These are phyloP conservation scores for Lanmaoa pseudosensibilis DNA, from an alignment of 768 basidiomycete species.

Conservation along the genomic window DNA sequence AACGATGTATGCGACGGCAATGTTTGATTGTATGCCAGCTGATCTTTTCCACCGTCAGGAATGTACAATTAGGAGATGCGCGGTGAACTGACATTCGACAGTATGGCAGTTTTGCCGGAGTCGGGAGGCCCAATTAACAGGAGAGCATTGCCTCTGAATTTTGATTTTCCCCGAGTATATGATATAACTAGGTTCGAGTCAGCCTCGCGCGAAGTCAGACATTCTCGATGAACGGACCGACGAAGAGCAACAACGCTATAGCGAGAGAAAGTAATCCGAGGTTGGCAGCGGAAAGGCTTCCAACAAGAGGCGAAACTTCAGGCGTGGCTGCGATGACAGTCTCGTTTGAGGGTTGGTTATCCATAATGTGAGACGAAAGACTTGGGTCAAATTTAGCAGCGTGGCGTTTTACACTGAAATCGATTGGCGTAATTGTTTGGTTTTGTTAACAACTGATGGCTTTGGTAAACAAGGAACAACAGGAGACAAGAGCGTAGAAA, in stretches of 20 bases:
- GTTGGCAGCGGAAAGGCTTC: constrained; percentile 40
- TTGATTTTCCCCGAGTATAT: constrained; percentile 43
- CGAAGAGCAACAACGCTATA: constrained; percentile 43
- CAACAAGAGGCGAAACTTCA: constrained; percentile 37
- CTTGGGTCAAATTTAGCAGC: background rate
- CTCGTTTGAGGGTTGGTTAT: constrained; percentile 3
- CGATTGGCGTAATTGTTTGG: constrained; percentile 21
- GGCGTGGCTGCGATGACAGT: constrained; percentile 22
- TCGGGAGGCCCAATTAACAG: constrained; percentile 75
- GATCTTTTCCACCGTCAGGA: constrained; percentile 13
- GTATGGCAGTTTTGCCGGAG: constrained; percentile 78
- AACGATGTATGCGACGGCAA: constrained; percentile 75
- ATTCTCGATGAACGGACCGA: constrained; percentile 37
- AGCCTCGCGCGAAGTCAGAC: constrained; percentile 9
- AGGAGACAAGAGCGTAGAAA: background rate
- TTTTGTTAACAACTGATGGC: constrained; percentile 12
- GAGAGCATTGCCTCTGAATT: constrained; percentile 56
- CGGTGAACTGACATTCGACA: constrained; percentile 57
- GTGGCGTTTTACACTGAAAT: background rate
- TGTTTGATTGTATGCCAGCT: constrained; percentile 68
- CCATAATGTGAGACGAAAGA: constrained; percentile 12
- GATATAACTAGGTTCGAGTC: constrained; percentile 43
- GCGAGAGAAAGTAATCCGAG: constrained; percentile 44
- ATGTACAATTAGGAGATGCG: background rate
- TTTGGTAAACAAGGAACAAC: constrained; percentile 16